Base-by-base conservation (phyloP, 1,284 basidiomycete genomes). In the Cryptococcus amylolentus region DNA sequence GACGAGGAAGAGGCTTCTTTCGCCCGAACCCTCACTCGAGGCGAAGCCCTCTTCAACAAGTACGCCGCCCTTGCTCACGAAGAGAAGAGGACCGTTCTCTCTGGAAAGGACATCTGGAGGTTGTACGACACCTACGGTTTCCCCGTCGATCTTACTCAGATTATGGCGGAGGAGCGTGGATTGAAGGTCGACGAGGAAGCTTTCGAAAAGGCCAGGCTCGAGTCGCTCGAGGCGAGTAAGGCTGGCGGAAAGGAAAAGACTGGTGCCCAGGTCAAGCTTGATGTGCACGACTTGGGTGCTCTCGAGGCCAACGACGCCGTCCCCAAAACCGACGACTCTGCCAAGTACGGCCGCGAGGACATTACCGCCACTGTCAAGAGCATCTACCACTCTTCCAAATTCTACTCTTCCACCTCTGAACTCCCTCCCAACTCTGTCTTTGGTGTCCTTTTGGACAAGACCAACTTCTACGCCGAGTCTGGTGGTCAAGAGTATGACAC, bases 71-170 rank as follows among this genome's bases (percentile, higher is more conserved):
- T 84, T 51, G 86, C 93, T 9, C 82, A 82, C 61, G 83, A 87
- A 48, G 81, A 83, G 46, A 86, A 86, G 13, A 69, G 80, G 9
- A 88, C 82, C 54, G 83, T 86, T 63, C 84, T 99, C 45, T 86
- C 82, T 62, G 95, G 95, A 16, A 87, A 87, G 68, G 95, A 99
- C 70, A 91, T 97, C 28, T 99, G 95, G 95, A 84, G 91, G 35
- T 79, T 99, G 52, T 98, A 98, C 76, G 96, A 99, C 76, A 98
- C 96, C 0, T 99, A 91, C 74, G 95, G 95, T 43, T 99, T 99
- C 81, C 96, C 95, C 0, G 92, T 93, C 52, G 95, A 99, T 73
- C 80, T 99, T 40, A 99, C 96, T 2, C 86, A 89, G 54, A 82
- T 99, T 63, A 98, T 99, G 95, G 95, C 96, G 26, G 91, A 96